Percentiles rank a stretch among this genome's conserved stretches.
Evolutionary conservation across 2,329 filamentous ascomycete genomes (phyloP).

Genomic region (Verticillium klebahnii): DNA sequence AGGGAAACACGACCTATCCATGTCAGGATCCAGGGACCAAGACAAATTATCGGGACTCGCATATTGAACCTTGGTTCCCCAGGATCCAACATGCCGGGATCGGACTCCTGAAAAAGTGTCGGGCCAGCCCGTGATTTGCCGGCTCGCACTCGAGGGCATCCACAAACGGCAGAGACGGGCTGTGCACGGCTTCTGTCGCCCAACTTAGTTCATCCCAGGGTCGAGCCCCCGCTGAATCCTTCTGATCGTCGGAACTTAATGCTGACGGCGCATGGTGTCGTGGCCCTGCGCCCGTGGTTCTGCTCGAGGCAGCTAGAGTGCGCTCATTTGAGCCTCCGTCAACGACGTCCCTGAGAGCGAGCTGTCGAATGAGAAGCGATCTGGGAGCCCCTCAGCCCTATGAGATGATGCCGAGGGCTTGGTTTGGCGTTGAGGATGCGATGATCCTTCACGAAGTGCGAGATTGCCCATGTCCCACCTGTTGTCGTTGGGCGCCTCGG

Average conservation of each 20-base stretch:
- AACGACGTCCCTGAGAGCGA: not conserved
- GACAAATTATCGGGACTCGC: not conserved
- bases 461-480: not conserved
- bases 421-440: not conserved
- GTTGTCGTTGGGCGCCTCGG: not conserved
- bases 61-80: not conserved
- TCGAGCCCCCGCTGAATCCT: not conserved
- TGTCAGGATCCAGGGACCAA: too few relatives aligned
- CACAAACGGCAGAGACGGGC: not conserved
- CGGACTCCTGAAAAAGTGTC: not conserved
- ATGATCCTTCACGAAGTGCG: not conserved
- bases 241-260: not conserved
- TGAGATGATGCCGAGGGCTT: not conserved
- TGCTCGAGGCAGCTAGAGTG: not conserved
- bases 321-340: not conserved
- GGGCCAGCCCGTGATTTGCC: not conserved
- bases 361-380: not conserved
- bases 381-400: not conserved
- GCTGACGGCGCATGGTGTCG: not conserved
- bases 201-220: not conserved
- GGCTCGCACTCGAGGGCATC: not conserved
- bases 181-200: not conserved
- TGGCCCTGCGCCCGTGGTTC: not conserved
- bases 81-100: not conserved
- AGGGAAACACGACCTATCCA: too few relatives aligned